Evolutionary conservation across 805 yeast genomes (phyloP).

Genomic region (Grigorovia transvaalensis): DNA sequence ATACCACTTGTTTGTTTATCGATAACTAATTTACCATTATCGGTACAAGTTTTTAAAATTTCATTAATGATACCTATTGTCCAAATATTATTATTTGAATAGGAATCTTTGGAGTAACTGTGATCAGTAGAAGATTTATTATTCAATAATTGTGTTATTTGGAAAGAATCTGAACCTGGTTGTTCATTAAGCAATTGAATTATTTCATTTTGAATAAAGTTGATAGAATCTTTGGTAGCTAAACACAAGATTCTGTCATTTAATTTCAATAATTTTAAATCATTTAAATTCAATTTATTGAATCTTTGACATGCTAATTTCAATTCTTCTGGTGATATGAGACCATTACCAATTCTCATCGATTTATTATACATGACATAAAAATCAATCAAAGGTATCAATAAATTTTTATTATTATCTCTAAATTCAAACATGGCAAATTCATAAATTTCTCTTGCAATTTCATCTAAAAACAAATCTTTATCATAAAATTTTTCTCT

Average conservation of each 20-base stretch:
- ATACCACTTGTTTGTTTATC: conserved; percentile 64
- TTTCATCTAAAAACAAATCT: conserved; percentile 46
- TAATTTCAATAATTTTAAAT: conserved; percentile 29
- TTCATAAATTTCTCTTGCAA: conserved; percentile 72
- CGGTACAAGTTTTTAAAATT: conserved; percentile 51
- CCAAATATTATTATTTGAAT: conserved; percentile 43
- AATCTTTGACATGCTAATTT: conserved; percentile 49
- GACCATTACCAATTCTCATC: conserved; percentile 52
- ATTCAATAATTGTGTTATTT: conserved; percentile 19
- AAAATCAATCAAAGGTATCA: conserved; percentile 49
- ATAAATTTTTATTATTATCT: conserved; percentile 26
- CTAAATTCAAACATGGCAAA: conserved; percentile 39
- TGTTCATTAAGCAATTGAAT: conserved; percentile 13
- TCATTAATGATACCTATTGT: conserved; percentile 55
- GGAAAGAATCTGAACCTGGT: conserved; percentile 25
- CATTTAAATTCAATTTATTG: conserved; percentile 42
- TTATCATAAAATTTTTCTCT: conserved; percentile 30
- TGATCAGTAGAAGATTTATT: conserved; percentile 1
- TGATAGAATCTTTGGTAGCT: conserved; percentile 24
- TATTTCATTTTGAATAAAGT: conserved; percentile 22
- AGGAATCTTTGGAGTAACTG: background rate
- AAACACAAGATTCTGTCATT: conserved; percentile 29
- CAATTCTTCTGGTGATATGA: conserved; percentile 63
- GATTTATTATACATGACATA: conserved; percentile 56
- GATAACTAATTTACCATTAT: conserved; percentile 45